Conservation (phyloP, 495 filamentous ascomycete species). For the Aspergillus indologenus region DNA sequence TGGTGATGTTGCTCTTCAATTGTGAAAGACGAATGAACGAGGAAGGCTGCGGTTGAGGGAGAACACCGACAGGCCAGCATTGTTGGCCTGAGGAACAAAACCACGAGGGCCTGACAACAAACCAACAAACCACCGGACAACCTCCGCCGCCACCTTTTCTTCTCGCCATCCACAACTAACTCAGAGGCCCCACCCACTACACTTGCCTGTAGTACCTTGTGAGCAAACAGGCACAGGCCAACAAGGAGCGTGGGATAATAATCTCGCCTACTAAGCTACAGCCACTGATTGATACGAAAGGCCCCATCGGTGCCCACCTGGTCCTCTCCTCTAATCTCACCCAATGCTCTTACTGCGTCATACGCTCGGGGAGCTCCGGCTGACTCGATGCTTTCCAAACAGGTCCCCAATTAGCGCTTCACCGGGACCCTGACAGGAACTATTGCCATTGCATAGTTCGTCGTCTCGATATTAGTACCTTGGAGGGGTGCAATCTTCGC, state of each 20-base stretch:
- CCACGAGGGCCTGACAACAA: no score
- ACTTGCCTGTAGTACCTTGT: not conserved
- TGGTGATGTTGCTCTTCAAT: not conserved
- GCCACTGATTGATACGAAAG: not conserved
- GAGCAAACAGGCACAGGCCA: not conserved
- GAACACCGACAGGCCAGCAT: not conserved
- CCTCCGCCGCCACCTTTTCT: not conserved
- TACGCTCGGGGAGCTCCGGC: not conserved
- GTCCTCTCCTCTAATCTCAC: not conserved
- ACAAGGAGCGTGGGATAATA: not conserved
- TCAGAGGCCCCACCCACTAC: not conserved
- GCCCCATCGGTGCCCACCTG: not conserved
- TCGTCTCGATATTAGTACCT: not conserved
- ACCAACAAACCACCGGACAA: not conserved
- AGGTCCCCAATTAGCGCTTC: not conserved
- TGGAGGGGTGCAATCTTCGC: not conserved
- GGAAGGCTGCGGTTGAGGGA: not conserved
- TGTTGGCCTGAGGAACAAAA: not conserved
- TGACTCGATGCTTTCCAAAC: not conserved
- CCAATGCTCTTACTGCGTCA: no score
- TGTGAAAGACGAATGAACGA: not conserved
- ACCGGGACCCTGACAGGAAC: no score
- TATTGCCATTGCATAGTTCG: not conserved
- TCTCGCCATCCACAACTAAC: not conserved
- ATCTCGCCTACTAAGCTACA: not conserved